Evolutionary conservation across 2,329 filamentous ascomycete species (phyloP), one percentile per base, ranked within the genome.

Genomic region (Aspergillus sp.): DNA sequence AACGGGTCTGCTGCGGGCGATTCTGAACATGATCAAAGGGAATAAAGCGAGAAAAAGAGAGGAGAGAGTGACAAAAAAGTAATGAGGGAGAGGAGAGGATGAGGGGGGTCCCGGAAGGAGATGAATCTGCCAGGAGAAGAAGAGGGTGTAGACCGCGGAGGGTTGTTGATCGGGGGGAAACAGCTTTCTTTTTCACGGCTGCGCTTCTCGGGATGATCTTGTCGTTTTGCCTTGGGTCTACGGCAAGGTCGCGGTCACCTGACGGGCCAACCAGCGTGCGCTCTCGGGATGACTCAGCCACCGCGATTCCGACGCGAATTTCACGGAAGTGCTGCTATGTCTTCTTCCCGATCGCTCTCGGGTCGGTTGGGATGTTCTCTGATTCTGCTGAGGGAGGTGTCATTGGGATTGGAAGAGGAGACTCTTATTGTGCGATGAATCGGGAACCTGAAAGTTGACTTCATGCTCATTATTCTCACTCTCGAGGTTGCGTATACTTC

Each of bases 1-100:
- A 78, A 93, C 79, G 74, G 88, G 87, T 50, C 55, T 55, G 76
- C 84, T 88, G 79, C 91, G 87, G 73, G 88, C 88, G 74, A 96
- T 79, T 78, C 88, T 94, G 81, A 91, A 95, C 91, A 96, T 97
- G 68, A 67, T 83, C 76, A 71, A 67, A 54, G 56, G 53, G 45
- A 45, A 57, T 58, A 45, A 49, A 49, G 47, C 44, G 43, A n/a
- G n/a, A 49, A 58, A 52, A 54, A 56, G 58, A 60, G 55, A 57
- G 51, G 47, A 58, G 56, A 62, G 54, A 54, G 45, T 45, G 51
- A 45, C 45, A 55, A 41, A 44, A 47, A 40, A 41, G 52, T 53
- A 21, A 31, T 45, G 47, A 52, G 52, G 48, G 45, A 51, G 45
- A 50, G 46, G 45, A 40, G 49, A 51, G 42, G 49, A 1, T 55